These are phyloP conservation scores for Nakaseomyces bracarensis DNA, from an alignment of 1,139 yeast species.

Conservation along the genomic window DNA sequence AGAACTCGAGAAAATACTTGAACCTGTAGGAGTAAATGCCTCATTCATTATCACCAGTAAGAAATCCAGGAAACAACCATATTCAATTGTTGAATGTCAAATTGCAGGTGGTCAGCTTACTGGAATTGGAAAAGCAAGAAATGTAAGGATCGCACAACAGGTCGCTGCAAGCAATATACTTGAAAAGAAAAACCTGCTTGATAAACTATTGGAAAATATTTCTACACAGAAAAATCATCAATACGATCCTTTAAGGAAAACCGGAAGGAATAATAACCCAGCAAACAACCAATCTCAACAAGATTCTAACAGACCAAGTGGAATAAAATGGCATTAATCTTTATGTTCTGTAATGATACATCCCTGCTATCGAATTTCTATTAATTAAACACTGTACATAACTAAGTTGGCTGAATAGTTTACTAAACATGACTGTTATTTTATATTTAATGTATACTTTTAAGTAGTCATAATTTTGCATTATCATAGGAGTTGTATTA, in stretches of 20 bases:
- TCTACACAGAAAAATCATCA: background rate
- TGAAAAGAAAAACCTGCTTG: constrained; percentile 3
- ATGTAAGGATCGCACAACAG: constrained; percentile 1
- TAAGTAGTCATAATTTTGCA: too few species aligned
- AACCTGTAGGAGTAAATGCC: constrained; percentile 1
- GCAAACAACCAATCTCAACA: too few species aligned
- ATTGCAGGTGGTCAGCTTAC: constrained; percentile 1
- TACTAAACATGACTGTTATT: too few species aligned
- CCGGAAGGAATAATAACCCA: too few species aligned
- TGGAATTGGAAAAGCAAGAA: constrained; percentile 5
- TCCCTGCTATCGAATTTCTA: too few species aligned
- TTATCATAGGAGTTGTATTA: too few species aligned
- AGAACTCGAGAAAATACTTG: background rate
- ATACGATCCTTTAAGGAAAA: background rate
- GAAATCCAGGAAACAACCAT: constrained; percentile 1
- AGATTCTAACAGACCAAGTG: too few species aligned
- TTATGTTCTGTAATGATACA: too few species aligned
- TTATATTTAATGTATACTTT: too few species aligned
- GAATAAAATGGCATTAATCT: too few species aligned
- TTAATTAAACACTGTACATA: too few species aligned
- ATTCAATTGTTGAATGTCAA: background rate
- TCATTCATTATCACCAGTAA: background rate
- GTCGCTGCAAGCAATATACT: constrained; percentile 5
- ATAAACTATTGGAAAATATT: background rate
- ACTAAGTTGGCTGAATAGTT: too few species aligned